These are phyloP conservation scores for Cyclospora cayetanensis DNA, from an alignment of 169 alveolate genomes.

Conservation along the genomic window DNA sequence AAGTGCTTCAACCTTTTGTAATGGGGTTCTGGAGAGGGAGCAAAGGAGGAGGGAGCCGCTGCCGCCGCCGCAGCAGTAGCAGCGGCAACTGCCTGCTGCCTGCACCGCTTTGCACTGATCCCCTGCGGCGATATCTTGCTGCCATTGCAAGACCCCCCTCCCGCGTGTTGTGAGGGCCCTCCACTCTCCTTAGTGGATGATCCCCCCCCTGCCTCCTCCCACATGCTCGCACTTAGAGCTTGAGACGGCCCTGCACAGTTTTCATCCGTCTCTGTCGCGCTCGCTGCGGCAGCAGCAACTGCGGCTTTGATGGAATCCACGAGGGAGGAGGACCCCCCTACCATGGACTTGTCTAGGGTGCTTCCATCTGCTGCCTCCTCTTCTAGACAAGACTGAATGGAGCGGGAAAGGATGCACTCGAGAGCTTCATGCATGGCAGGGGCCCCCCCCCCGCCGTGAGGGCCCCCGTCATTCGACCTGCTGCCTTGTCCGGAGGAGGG, in stretches of 20 bases:
- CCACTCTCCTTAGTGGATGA: not conserved
- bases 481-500: not conserved
- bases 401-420: not conserved
- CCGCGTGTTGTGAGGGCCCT: not conserved
- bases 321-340: not conserved
- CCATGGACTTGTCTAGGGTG: not conserved
- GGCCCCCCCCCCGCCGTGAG: not conserved
- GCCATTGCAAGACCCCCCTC: no score
- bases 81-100: not conserved
- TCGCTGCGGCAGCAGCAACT: conserved; percentile 44
- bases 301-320: not conserved
- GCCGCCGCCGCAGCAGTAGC: conserved; percentile 3
- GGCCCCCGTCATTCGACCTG: not conserved
- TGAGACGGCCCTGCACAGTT: not conserved
- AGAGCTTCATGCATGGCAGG: not conserved
- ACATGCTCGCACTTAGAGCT: not conserved
- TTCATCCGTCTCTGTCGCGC: not conserved
- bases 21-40: not conserved
- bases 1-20: not conserved
- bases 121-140: no score
- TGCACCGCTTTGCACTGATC: not conserved
- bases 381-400: not conserved
- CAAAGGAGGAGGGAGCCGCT: not conserved
- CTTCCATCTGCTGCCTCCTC: not conserved
- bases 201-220: not conserved